Conservation (phyloP, 176 grass and related monocot species). For the Cenchrus fungigraminus region DNA sequence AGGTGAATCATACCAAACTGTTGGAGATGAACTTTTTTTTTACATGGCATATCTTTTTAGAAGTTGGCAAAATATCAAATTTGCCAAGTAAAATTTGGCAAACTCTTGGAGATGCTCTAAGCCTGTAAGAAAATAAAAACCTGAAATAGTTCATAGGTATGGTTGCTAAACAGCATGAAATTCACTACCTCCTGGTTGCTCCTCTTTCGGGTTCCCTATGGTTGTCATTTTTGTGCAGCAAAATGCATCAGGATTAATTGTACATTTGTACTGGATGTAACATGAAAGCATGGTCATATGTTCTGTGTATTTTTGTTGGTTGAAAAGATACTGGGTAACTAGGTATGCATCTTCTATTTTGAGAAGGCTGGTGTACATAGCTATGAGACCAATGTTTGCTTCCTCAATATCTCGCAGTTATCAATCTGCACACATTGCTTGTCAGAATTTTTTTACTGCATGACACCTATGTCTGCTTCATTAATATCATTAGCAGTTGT, state of each 20-base stretch:
- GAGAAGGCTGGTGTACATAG: not conserved
- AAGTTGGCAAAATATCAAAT: no score
- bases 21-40: no score
- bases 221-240: not conserved
- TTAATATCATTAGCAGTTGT: not conserved
- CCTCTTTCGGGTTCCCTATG: slow-evolving; percentile 14
- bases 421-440: slow-evolving; percentile 7
- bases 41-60: no score
- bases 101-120: not conserved
- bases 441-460: not conserved
- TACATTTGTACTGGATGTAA: not conserved
- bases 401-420: not conserved
- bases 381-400: not conserved
- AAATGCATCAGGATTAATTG: not conserved
- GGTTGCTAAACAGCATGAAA: not conserved
- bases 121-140: not conserved
- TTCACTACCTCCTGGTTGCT: not conserved
- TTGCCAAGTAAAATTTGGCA: no score
- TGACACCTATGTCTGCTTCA: not conserved
- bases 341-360: not conserved
- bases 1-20: no score
- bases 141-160: slow-evolving; percentile 2
- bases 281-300: not conserved
- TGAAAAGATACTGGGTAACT: not conserved
- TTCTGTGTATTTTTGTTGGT: not conserved